phyloP scores from a whole-genome alignment of 108 stramenopile genomes.

The Hondaea fermentalgiana region DNA sequence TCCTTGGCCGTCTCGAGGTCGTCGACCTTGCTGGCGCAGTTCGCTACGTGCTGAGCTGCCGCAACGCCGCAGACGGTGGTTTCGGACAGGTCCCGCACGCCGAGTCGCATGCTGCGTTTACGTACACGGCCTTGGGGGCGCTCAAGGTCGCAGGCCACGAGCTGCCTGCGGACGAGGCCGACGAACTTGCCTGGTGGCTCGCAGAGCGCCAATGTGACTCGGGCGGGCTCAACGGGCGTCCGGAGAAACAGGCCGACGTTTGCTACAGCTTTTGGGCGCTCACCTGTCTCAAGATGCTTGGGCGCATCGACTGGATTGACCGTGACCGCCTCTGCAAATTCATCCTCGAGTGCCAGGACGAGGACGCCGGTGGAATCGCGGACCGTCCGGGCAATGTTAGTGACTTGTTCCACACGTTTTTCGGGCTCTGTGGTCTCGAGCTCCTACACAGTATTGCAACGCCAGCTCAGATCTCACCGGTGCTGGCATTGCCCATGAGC shows the following conservation, averaged over 20 bases:
- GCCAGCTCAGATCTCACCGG: conserved; percentile 14
- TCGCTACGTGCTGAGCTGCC: conserved; percentile 66
- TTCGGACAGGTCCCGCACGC: conserved; percentile 88
- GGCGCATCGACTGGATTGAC: conserved; percentile 80
- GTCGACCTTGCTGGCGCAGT: conserved; percentile 63
- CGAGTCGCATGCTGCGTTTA: conserved; percentile 92
- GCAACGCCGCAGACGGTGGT: conserved; percentile 88
- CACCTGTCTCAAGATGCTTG: conserved; percentile 75
- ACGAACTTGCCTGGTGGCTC: conserved; percentile 95
- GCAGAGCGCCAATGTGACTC: conserved; percentile 95
- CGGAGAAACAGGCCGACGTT: conserved; percentile 97
- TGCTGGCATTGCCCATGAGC: neutral
- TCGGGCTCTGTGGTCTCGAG: conserved; percentile 81
- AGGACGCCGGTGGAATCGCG: conserved; percentile 92
- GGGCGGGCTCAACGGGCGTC: conserved; percentile 87
- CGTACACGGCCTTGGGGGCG: conserved; percentile 92
- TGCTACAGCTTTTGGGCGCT: conserved; percentile 99
- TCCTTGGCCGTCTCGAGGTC: conserved; percentile 57
- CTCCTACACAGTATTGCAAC: conserved; percentile 67
- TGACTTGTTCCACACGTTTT: conserved; percentile 98
- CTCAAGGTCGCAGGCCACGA: conserved; percentile 78
- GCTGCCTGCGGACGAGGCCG: conserved; percentile 49
- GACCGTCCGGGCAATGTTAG: conserved; percentile 88
- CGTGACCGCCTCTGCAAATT: conserved; percentile 64
- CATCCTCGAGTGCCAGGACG: conserved; percentile 89